These are phyloP conservation scores for Trifolium fragiferum DNA, from an alignment of 306 rosid species.

Conservation along the genomic window DNA sequence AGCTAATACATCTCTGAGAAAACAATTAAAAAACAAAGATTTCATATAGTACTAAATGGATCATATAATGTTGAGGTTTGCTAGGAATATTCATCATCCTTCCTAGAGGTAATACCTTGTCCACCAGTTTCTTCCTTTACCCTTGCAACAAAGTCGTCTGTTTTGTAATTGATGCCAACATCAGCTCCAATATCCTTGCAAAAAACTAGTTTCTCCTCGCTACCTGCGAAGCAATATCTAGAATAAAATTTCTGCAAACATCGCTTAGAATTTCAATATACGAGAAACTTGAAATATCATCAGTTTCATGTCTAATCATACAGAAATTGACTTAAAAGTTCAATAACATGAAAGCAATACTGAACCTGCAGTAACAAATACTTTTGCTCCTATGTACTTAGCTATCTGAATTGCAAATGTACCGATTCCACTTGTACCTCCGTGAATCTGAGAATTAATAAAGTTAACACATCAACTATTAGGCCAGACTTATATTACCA, in stretches of 20 bases:
- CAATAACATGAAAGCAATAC: neutral
- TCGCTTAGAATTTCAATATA: conserved; percentile 10
- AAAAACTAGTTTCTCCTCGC: conserved; percentile 72
- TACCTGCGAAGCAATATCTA: conserved; percentile 58
- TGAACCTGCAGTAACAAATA: conserved; percentile 86
- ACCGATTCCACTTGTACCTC: conserved; percentile 95
- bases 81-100: neutral
- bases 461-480: conserved; percentile 5
- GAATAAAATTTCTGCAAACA: conserved; percentile 32
- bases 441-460: conserved; percentile 70
- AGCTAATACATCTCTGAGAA: neutral
- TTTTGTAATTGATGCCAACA: conserved; percentile 86
- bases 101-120: conserved; percentile 60
- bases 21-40: conserved; percentile 28
- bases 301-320: neutral
- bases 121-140: conserved; percentile 92
- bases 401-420: conserved; percentile 97
- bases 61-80: neutral
- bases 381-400: conserved; percentile 68
- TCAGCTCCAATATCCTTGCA: conserved; percentile 86
- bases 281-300: neutral
- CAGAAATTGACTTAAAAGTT: neutral
- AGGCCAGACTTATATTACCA: neutral
- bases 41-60: neutral
- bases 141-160: conserved; percentile 79